Base-by-base conservation (phyloP, 768 basidiomycete species). In the Lactifluus hygrophoroides region DNA sequence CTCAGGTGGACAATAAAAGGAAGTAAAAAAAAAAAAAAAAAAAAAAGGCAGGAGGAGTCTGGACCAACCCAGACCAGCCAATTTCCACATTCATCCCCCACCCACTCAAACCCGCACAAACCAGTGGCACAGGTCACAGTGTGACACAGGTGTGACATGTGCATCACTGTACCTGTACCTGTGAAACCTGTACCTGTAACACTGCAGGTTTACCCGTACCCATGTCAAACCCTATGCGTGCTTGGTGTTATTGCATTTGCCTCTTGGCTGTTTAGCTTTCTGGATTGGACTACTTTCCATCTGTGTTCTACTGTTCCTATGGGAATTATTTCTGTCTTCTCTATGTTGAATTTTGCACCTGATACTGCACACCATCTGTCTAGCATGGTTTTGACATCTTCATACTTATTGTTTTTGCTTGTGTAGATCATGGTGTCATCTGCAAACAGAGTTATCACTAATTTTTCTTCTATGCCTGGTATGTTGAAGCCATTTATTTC, bases 271-370 rank as follows among this genome's bases (percentile, higher is more conserved):
- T 34, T n/a, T 1, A 47, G 35, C 9, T 40, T 37, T 10, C 32
- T 3, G 1, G 38, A 4, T 3, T 19, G 16, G 14, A 25, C 8
- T 0, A 54, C n/a, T n/a, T n/a, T 5, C 3, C 17, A 2, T 3
- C 27, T 11, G 32, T 34, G 19, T 16, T 19, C 17, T 10, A 21
- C 4, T 3, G 32, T 13, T 3, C 32, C 48, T 23, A 35, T 49
- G 0, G 30, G 30, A 21, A 49, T 23, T 7, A 49, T 34, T 21
- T 49, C 48, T 3, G 48, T 49, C 23, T 49, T 49, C 23, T 49
- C 32, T 13, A 5, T 49, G 32, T 49, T 49, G 48, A 49, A 49
- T 13, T 34, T 74, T 0, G 76, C 77, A 0, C 69, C 64, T 9
- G 74, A 73, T 4, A 70, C 74, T 0, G 14, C n/a, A 6, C 48